Evolutionary conservation across 192 early-diverging fungal genomes (phyloP).

Genomic region (Backusella westeae): DNA sequence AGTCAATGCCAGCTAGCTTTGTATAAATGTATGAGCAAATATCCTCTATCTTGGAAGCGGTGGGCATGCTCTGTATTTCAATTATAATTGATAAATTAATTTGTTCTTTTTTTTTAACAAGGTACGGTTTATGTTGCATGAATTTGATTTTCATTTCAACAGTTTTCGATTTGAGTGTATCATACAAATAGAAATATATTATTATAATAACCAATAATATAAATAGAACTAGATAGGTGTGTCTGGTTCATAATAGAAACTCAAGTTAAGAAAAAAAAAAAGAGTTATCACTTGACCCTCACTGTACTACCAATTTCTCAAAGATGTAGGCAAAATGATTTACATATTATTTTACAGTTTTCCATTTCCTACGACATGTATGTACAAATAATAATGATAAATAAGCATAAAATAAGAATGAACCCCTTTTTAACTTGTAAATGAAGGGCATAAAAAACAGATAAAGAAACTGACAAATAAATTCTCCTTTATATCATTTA

Average conservation of each 20-base stretch:
- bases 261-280: neutral
- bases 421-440: too few species aligned
- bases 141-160: neutral
- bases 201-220: neutral
- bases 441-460: neutral
- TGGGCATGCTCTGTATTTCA: too few species aligned
- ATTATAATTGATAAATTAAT: too few species aligned
- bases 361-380: too few species aligned
- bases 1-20: too few species aligned
- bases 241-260: neutral
- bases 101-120: too few species aligned
- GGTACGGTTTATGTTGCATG: too few species aligned
- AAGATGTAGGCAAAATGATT: neutral
- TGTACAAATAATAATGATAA: neutral
- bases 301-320: neutral
- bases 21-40: too few species aligned
- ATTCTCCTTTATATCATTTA: neutral
- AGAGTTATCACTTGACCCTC: neutral
- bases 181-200: neutral
- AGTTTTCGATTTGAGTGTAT: neutral
- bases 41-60: too few species aligned
- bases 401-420: neutral
- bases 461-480: neutral
- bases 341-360: neutral
- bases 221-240: neutral